phyloP scores from a whole-genome alignment of 768 basidiomycete species.

The Boletus sensibilis region DNA sequence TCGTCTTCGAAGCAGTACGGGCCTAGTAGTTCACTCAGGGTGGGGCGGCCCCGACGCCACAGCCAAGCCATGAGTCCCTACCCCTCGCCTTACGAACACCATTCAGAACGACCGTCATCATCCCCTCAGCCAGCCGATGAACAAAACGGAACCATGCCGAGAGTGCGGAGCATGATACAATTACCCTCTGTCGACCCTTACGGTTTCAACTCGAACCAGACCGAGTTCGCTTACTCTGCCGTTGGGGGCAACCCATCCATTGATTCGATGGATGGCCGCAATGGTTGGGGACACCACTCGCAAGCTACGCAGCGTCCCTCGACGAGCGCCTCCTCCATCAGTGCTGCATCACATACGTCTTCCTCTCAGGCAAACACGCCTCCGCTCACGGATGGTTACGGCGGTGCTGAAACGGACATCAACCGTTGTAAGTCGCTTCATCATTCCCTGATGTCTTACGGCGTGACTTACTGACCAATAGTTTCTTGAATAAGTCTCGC shows the following conservation, averaged over 20 bases:
- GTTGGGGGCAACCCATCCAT: constrained; percentile 44
- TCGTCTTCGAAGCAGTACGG: constrained; percentile 62
- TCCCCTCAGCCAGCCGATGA: constrained; percentile 66
- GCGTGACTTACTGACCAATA: constrained; percentile 48
- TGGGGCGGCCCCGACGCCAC: constrained; percentile 73
- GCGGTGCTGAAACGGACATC: constrained; percentile 67
- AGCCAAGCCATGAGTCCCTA: constrained; percentile 88
- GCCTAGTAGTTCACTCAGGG: constrained; percentile 54
- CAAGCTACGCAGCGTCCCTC: constrained; percentile 58
- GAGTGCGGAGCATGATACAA: constrained; percentile 83
- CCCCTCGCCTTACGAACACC: constrained; percentile 76
- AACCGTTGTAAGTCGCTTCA: constrained; percentile 70
- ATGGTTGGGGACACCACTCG: constrained; percentile 42
- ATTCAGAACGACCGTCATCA: constrained; percentile 66
- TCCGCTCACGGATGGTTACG: constrained; percentile 63
- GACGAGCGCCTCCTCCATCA: constrained; percentile 68
- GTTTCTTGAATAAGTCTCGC: constrained; percentile 58
- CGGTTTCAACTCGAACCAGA: constrained; percentile 59
- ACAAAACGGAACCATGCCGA: constrained; percentile 51
- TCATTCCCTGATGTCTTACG: constrained; percentile 29
- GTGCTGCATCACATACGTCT: constrained; percentile 71
- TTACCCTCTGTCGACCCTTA: constrained; percentile 72
- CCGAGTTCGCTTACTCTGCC: constrained; percentile 81
- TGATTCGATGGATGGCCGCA: constrained; percentile 38
- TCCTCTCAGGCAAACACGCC: constrained; percentile 83